phyloP scores from a whole-genome alignment of 352 stramenopile genomes.

The Labyrinthula sp. region DNA sequence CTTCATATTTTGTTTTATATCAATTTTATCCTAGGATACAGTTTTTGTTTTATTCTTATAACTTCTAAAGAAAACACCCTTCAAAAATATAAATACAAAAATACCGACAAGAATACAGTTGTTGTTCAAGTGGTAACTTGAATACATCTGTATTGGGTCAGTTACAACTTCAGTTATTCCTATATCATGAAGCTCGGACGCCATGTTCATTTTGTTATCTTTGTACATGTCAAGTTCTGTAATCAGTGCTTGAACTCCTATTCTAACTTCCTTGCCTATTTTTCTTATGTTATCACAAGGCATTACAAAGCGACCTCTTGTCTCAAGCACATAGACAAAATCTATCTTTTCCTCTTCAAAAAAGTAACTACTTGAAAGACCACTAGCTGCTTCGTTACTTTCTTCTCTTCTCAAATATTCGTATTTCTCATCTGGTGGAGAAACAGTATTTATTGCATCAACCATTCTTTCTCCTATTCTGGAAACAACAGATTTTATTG shows the following conservation, averaged over 20 bases:
- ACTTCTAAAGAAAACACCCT: too few species aligned
- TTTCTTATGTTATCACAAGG: constrained; percentile 21
- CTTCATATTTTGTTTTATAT: too few species aligned
- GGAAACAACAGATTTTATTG: constrained; percentile 6
- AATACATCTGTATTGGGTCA: too few species aligned
- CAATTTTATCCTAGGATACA: too few species aligned
- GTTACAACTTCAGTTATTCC: too few species aligned
- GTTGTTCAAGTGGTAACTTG: too few species aligned
- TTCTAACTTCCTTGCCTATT: constrained; percentile 21
- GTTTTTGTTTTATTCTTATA: too few species aligned
- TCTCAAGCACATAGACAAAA: constrained; percentile 23
- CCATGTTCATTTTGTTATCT: too few species aligned
- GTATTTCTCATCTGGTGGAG: constrained; percentile 13
- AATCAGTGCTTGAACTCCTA: constrained; percentile 13
- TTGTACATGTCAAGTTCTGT: too few species aligned
- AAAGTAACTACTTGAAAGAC: constrained; percentile 11
- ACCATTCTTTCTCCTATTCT: constrained; percentile 17
- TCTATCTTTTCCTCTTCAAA: constrained; percentile 24
- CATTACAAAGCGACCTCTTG: constrained; percentile 16
- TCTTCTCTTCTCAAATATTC: constrained; percentile 9
- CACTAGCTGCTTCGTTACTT: constrained; percentile 2
- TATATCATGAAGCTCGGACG: too few species aligned
- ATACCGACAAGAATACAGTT: too few species aligned
- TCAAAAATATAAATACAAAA: too few species aligned
- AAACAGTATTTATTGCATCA: constrained; percentile 18